Evolutionary conservation across 768 basidiomycete species (phyloP), one percentile per base, ranked within the genome.

Genomic region (Amanita polypyramis): DNA sequence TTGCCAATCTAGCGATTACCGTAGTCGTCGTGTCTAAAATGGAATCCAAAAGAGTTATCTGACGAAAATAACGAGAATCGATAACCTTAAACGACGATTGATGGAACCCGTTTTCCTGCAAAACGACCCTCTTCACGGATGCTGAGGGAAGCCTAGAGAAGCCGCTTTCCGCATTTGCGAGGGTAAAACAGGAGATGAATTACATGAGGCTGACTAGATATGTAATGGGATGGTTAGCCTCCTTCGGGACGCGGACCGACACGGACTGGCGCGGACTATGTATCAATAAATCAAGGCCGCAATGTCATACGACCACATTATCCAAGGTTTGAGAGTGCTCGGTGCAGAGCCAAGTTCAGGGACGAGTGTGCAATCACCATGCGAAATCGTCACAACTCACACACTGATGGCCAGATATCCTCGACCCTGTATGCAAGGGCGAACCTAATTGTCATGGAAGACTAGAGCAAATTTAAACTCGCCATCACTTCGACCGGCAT

Each of bases 21-120:
- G 25, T 17, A 39, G 21, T 23, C 15, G 33, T 20, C 35, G 10
- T n/a, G 37, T 30, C 34, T 39, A 36, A 47, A 40, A 20, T 29
- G 44, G 21, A 12, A 21, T 34, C 44, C 14, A 25, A 36, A 47
- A 47, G 20, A 6, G 37, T 47, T 32, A 39, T 15, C 23, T 21
- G 15, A 32, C 5, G 12, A 11, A 38, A 47, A 47, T 47, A 25
- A 39, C 46, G 46, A 39, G 35, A 47, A 38, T 47, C 36, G 46
- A 47, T 39, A 39, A 47, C 4, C 46, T 37, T 32, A 30, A 3
- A n/a, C n/a, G 23, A 23, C 29, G 45, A 33, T 35, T 33, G 43
- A 25, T 36, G 21, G 19, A 36, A 45, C 36, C 23, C 21, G 27
- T 36, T 23, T 45, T 19, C 33, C 20, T 45, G 19, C 33, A 21